Percentiles rank a stretch among this genome's conserved stretches.
phyloP scores from a whole-genome alignment of 805 yeast genomes.

The Brettanomyces anomalus region DNA sequence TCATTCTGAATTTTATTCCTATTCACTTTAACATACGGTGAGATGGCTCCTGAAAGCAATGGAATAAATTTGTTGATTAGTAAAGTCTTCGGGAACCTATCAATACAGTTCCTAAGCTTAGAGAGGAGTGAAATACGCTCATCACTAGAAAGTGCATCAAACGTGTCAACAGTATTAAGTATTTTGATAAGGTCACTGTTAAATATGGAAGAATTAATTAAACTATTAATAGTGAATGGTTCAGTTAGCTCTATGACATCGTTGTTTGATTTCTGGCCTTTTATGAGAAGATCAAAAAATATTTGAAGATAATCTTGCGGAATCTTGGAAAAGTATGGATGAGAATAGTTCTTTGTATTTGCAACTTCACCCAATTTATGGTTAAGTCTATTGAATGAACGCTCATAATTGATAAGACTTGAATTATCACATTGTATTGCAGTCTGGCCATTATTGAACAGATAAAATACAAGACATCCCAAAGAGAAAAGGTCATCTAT shows the following conservation, averaged over 20 bases:
- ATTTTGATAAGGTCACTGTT: constrained; percentile 78
- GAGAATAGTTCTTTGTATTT: constrained; percentile 33
- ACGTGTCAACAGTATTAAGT: constrained; percentile 73
- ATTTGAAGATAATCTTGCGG: constrained; percentile 47
- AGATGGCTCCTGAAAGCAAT: constrained; percentile 43
- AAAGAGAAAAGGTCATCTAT: constrained; percentile 79
- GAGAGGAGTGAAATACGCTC: constrained; percentile 65
- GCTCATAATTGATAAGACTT: constrained; percentile 47
- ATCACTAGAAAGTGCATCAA: constrained; percentile 57
- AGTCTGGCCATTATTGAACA: constrained; percentile 43
- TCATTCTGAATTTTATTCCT: constrained; percentile 13
- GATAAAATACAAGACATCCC: constrained; percentile 64
- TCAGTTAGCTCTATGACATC: constrained; percentile 20
- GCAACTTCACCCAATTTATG: constrained; percentile 15
- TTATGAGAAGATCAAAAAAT: constrained; percentile 42
- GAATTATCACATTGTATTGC: constrained; percentile 33
- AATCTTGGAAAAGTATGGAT: constrained; percentile 44
- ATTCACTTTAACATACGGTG: constrained; percentile 13
- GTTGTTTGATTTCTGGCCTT: constrained; percentile 28
- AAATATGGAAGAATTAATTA: constrained; percentile 67
- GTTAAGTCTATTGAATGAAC: constrained; percentile 33
- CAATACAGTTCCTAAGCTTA: constrained; percentile 46
- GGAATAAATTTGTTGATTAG: constrained; percentile 69
- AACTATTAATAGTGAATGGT: constrained; percentile 44
- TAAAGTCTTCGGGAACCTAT: constrained; percentile 49